Conservation (phyloP, 192 early-diverging fungal genomes). For the Coemansia sp. region DNA sequence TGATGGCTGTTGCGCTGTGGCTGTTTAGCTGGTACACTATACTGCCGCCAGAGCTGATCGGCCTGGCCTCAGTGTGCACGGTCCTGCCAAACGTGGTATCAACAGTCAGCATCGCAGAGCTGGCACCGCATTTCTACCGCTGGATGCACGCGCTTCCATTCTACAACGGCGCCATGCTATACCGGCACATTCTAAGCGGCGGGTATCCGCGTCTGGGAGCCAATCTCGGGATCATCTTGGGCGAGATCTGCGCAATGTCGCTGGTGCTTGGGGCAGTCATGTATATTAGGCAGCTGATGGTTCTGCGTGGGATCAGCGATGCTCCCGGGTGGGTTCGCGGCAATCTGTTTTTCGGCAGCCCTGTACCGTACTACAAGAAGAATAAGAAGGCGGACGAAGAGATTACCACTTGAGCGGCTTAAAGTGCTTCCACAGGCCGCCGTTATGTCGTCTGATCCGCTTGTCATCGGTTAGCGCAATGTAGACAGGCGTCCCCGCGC, state of each 20-base stretch:
- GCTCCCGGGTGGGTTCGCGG: constrained; percentile 30
- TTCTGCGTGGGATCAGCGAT: constrained; percentile 20
- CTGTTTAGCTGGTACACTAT: constrained; percentile 25
- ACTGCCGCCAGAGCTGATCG: constrained; percentile 32
- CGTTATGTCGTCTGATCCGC: constrained; percentile 42
- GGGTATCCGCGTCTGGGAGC: constrained; percentile 37
- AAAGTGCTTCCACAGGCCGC: constrained; percentile 48
- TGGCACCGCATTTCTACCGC: constrained; percentile 50
- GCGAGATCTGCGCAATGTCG: constrained; percentile 34
- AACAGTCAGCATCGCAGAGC: constrained; percentile 32
- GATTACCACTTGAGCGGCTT: constrained; percentile 46
- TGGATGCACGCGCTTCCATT: constrained; percentile 54
- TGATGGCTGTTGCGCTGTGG: constrained; percentile 22
- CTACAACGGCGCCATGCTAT: constrained; percentile 54
- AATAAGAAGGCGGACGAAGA: not conserved
- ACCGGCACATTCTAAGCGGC: constrained; percentile 44
- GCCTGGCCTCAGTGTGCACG: constrained; percentile 15
- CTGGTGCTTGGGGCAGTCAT: constrained; percentile 31
- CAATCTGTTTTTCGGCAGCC: constrained; percentile 20
- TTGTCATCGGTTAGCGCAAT: constrained; percentile 42
- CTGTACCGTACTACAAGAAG: constrained; percentile 29
- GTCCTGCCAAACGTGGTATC: constrained; percentile 45
- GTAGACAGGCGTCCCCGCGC: constrained; percentile 52
- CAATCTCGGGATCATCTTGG: constrained; percentile 52
- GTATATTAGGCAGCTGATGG: constrained; percentile 22